Base-by-base conservation (phyloP, 208 protist species). In the Phytomonas sp. region DNA sequence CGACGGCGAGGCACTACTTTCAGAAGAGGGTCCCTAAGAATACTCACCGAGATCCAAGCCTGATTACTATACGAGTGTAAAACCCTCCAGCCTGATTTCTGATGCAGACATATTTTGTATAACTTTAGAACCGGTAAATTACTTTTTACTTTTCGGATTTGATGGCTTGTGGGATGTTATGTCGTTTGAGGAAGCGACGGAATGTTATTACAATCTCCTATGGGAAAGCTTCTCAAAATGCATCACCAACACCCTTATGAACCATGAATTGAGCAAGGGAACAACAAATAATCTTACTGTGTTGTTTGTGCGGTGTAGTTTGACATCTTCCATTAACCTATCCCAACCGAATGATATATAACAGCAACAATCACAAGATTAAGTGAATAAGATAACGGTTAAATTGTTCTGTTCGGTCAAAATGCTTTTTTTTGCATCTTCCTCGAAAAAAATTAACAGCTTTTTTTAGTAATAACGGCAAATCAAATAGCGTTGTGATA, bases 141-240 rank as follows among this genome's bases (percentile, higher is more conserved):
- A 85, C 37, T 97, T 97, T 76, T 56, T 97, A 14, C 75, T 97
- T 49, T 79, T 97, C 71, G 94, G 83, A 12, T 97, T 91, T 71
- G 94, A 97, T 68, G 94, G 94, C 8, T 73, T 97, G 66, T 97
- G 91, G 89, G 94, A 97, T 71, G 87, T 87, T 7, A 88, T 97
- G 72, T 84, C 83, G 6, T 91, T 97, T 70, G 82, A 84, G 34
- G 82, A 91, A 66, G 94, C 92, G 29, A 79, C 94, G 23, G 76
- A 92, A 34, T 78, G 90, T 56, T 91, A 83, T 60, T 69, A 71
- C 60, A 60, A 79, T 42, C 60, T 66, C 69, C 62, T 83, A 69
- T 70, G 64, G 10, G 82, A 80, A 14, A 69, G 69, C 4, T 37
- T 72, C 4, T 75, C 84, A 33, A 70, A 88, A 33, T 67, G 42